Percentiles rank a stretch among this genome's conserved stretches.
These are phyloP conservation scores for Hordeum pubiflorum DNA, from an alignment of 202 grass and related monocot genomes.

Conservation along the genomic window DNA sequence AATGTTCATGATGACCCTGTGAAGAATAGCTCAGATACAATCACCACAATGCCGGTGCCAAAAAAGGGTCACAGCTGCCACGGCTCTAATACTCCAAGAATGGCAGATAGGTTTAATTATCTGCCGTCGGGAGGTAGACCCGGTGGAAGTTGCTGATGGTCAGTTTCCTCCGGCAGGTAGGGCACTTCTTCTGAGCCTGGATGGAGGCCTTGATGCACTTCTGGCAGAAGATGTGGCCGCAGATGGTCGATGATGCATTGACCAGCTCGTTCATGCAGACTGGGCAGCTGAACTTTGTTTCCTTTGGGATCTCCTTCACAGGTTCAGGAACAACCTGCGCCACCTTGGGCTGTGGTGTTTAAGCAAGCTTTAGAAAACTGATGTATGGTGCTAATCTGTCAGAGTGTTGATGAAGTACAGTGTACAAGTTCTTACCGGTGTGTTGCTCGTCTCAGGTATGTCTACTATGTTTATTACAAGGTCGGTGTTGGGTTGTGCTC, in stretches of 20 bases:
- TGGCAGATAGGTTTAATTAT: conserved; percentile 24
- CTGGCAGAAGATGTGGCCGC: conserved; percentile 88
- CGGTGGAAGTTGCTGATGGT: conserved; percentile 43
- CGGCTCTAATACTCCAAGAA: not conserved
- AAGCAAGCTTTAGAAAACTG: not conserved
- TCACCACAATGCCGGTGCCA: conserved; percentile 8
- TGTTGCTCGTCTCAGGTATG: not conserved
- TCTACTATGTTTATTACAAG: conserved; percentile 30
- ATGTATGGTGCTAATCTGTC: not conserved
- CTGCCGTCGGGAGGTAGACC: conserved; percentile 59
- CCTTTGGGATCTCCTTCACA: conserved; percentile 37
- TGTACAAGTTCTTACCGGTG: conserved; percentile 1
- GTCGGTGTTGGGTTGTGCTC: not conserved
- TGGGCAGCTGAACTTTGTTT: conserved; percentile 65
- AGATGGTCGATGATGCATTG: conserved; percentile 64
- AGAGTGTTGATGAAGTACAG: not conserved
- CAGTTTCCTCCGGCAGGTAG: conserved; percentile 69
- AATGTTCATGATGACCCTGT: conserved; percentile 19
- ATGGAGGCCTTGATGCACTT: conserved; percentile 59
- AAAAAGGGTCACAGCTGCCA: conserved; percentile 7
- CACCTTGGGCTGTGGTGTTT: conserved; percentile 11
- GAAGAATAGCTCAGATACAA: conserved; percentile 18
- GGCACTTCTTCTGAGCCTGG: conserved; percentile 66
- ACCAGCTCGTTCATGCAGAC: conserved; percentile 61
- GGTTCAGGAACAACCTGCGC: conserved; percentile 18